Base-by-base conservation (phyloP, 2,329 filamentous ascomycete genomes). In the Neofusicoccum ribis region DNA sequence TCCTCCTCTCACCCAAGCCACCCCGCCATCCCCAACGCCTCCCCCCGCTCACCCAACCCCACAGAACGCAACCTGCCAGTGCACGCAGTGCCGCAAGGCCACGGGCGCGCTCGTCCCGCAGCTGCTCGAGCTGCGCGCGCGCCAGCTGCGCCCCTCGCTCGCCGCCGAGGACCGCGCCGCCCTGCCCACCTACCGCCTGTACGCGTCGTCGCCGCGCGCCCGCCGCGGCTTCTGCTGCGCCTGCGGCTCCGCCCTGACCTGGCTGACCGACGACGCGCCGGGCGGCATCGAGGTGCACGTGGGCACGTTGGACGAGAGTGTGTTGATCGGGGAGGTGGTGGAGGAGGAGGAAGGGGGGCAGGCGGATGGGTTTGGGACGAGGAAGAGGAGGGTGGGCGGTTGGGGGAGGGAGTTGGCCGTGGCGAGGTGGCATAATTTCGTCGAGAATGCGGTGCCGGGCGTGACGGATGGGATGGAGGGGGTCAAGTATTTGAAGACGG, bases 71-170 rank as follows among this genome's bases (percentile, higher is more conserved):
- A 68, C 69, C 8, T 73, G 71, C 64, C 71, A 74, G 66, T 73
- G 71, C 64, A 73, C 72, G 20, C 72, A 72, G 69, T 73, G 72
- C 59, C 66, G 72, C 39, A 74, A 74, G 63, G 67, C 70, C 50
- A 66, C 64, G 6, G 72, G 71, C 51, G 67, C 69, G 23, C 66
- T 73, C 9, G 50, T 73, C 2, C 70, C 72, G 3, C 72, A 72
- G 44, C 69, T 70, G 59, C 64, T 65, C 47, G 62, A 61, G 14
- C 66, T 73, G 34, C 69, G 68, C 9, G 59, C 47, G 8, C 43
- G 67, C 5, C 63, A 70, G 34, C 58, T 74, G 17, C 52, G 65
- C 1, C 72, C 70, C 14, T 44, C 66, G 44, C 46, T 73, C 23
- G 43, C 58, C 14, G 46, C 66, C 11, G 66, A 67, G 31, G 31